A percentile compares a stretch with the other conserved stretches of the same genome.
Conservation (phyloP, 441 rosid species). For the Populus hybrid region DNA sequence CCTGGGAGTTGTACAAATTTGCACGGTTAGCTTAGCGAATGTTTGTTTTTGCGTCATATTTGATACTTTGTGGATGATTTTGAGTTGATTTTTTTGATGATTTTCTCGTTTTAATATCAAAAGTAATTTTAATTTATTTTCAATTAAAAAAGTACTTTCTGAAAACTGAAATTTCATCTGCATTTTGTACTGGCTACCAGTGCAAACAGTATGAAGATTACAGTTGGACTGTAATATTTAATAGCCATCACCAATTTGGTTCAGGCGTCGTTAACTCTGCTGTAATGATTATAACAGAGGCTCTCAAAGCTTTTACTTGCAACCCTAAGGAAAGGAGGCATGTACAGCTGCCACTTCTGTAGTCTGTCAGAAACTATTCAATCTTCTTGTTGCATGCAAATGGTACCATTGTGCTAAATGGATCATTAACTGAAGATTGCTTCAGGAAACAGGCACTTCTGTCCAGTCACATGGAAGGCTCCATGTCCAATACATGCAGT, state of each 20-base stretch:
- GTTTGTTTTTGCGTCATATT: no score
- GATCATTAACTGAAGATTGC: neutral
- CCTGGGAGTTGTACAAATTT: no score
- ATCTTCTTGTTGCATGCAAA: neutral
- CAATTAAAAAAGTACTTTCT: no score
- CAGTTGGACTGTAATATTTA: neutral
- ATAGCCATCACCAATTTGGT: neutral
- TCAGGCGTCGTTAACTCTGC: neutral
- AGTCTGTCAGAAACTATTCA: neutral
- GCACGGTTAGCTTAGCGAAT: no score
- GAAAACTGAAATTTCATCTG: no score
- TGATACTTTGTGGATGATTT: no score
- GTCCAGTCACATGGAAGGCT: neutral
- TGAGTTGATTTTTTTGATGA: no score
- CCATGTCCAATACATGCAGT: no score
- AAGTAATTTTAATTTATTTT: no score
- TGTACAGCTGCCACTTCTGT: no score
- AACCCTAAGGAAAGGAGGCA: neutral
- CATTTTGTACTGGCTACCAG: no score
- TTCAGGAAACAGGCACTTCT: neutral
- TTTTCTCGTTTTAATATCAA: no score
- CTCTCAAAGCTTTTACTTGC: neutral
- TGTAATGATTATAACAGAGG: neutral
- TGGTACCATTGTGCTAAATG: neutral
- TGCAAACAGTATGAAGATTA: neutral